Base-by-base conservation (phyloP, 805 yeast genomes). In the Tetrapisispora arboricola region DNA sequence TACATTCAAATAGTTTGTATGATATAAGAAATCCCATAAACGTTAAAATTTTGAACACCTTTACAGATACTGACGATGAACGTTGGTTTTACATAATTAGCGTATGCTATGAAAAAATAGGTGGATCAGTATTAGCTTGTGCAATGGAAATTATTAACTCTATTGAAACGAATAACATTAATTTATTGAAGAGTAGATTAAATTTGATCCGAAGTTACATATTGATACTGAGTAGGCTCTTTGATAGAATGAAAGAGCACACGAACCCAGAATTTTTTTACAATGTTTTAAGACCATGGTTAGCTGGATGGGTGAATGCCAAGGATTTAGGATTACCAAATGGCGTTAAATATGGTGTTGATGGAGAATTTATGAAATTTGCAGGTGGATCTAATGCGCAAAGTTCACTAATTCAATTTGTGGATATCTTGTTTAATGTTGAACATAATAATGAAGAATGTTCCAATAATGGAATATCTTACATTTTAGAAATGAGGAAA, bases 311-410 rank as follows among this genome's bases (percentile, higher is more conserved):
- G 94, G 79, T 78, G 56, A 84, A 84, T 54, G 88, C 90, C 96
- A 76, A 74, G 20, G 85, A 76, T 42, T 87, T 80, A 2, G 96
- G 96, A 0, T 68, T 88, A 43, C 78, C 78, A 12, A 61, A 78
- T 44, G 97, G 96, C 1, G 80, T 88, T 1, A 65, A 70, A 37
- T 88, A 88, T 56, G 94, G 94, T 20, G 67, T 72, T 40, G 86
- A 79, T 53, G 54, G 59, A 2, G 59, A 50, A 22, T 80, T 76
- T 38, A 66, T 80, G 50, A 57, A 62, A 26, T 80, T 73, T 58
- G 71, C 94, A 15, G 97, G 97, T 21, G 97, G 97, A 1, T 84
- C 95, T 4, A 88, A 88, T 58, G 96, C 95, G 0, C 97, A 88
- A 62, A 78, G 88, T 36, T 84, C 96, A 2, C 68, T 88, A 52